Conservation (phyloP, 352 stramenopile species). For the Thalassiosira sp. region DNA sequence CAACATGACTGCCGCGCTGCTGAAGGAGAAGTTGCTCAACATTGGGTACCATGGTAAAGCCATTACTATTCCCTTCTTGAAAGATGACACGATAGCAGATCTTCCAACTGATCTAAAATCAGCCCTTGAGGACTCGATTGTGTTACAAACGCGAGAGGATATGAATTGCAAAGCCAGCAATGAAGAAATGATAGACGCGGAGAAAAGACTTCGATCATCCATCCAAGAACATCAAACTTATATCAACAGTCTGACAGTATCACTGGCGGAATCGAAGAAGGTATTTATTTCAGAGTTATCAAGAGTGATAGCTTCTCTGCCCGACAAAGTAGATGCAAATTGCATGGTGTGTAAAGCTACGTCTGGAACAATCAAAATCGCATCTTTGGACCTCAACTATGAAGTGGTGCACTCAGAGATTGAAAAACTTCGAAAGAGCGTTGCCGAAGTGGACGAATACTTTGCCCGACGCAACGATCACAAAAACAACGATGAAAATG, state of each 20-base stretch:
- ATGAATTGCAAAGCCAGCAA: slow-evolving; percentile 42
- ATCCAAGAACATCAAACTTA: slow-evolving; percentile 40
- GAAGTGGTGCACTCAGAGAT: slow-evolving; percentile 7
- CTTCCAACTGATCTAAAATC: slow-evolving; percentile 64
- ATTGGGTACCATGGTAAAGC: slow-evolving; percentile 20
- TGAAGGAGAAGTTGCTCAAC: slow-evolving; percentile 45
- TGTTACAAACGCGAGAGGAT: slow-evolving; percentile 51
- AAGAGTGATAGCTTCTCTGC: slow-evolving; percentile 25
- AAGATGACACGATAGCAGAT: slow-evolving; percentile 5
- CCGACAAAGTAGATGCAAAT: slow-evolving; percentile 11
- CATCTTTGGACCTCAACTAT: slow-evolving; percentile 31
- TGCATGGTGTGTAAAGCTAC: neutral
- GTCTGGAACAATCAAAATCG: slow-evolving; percentile 52
- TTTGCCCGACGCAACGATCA: slow-evolving; percentile 28
- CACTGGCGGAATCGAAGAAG: slow-evolving; percentile 33
- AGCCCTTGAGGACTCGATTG: slow-evolving; percentile 55
- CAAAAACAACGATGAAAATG: slow-evolving; percentile 37
- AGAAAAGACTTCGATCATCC: slow-evolving; percentile 50
- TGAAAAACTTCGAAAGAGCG: slow-evolving; percentile 16
- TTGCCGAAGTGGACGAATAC: slow-evolving; percentile 31
- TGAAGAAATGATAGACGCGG: slow-evolving; percentile 44
- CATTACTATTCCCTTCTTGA: slow-evolving; percentile 70
- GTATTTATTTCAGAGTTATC: slow-evolving; percentile 55
- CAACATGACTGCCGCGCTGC: slow-evolving; percentile 46
- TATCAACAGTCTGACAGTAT: slow-evolving; percentile 47